phyloP scores from a whole-genome alignment of 2,329 filamentous ascomycete species.

The Arthrobotrys sinensis region DNA sequence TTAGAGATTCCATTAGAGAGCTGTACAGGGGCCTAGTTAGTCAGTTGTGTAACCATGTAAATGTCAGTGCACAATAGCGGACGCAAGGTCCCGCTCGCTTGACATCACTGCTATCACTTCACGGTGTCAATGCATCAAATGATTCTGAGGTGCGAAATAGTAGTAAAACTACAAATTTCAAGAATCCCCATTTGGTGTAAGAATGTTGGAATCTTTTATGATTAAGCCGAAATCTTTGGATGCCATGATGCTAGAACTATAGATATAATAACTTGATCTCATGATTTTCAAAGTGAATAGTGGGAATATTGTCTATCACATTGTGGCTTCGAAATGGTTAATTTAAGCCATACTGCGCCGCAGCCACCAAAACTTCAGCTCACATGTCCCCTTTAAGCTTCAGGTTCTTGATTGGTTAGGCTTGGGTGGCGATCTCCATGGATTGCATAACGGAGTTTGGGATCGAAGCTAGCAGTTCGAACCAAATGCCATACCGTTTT shows the following conservation, averaged over 20 bases:
- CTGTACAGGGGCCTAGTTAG: not conserved
- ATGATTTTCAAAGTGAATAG: too few species aligned
- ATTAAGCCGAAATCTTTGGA: too few species aligned
- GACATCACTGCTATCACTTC: constrained; percentile 1
- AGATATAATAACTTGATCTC: too few species aligned
- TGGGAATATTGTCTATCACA: not conserved
- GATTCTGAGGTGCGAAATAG: not conserved
- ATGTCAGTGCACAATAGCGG: constrained; percentile 17
- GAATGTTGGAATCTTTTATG: too few species aligned
- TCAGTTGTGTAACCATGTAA: constrained; percentile 19
- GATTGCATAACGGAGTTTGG: not conserved
- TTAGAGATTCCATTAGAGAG: not conserved
- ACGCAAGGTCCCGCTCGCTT: constrained; percentile 29
- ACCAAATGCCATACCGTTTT: constrained; percentile 34
- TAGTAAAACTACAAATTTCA: not conserved
- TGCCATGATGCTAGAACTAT: not conserved
- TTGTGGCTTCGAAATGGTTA: constrained; percentile 14
- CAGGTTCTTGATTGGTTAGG: constrained; percentile 34
- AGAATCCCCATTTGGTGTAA: not conserved
- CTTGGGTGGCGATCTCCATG: constrained; percentile 37
- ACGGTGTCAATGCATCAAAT: not conserved
- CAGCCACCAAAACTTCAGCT: not conserved
- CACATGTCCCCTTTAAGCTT: not conserved
- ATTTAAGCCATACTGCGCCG: constrained; percentile 20
- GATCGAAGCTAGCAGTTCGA: constrained; percentile 48